Conservation (phyloP, 331 rosid genomes). For the Quercus phellos region DNA sequence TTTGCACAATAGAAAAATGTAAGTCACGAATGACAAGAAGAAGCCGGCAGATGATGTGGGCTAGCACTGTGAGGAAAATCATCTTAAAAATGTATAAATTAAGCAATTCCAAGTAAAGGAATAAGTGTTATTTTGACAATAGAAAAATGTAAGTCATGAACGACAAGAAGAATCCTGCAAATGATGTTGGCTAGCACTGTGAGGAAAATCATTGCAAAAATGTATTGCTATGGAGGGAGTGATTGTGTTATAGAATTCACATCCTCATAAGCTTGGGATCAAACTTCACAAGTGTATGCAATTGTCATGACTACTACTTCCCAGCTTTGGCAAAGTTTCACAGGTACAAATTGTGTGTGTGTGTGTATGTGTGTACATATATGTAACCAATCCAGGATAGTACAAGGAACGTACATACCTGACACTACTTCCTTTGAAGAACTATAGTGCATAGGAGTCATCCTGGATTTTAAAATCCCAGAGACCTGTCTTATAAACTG, state of each 20-base stretch:
- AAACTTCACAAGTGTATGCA: neutral
- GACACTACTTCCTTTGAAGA: conserved; percentile 15
- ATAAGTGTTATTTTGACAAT: too few species aligned
- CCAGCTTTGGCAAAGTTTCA: neutral
- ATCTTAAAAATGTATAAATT: neutral
- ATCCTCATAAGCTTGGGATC: neutral
- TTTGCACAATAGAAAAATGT: neutral
- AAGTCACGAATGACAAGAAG: neutral
- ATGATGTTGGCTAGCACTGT: neutral
- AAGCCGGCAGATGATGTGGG: neutral
- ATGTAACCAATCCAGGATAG: neutral
- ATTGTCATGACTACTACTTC: neutral
- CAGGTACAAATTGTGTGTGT: neutral
- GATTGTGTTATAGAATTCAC: neutral
- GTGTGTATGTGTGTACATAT: neutral
- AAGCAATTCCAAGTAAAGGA: too few species aligned
- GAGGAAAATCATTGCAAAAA: neutral
- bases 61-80: neutral
- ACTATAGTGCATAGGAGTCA: neutral
- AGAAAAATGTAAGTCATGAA: neutral
- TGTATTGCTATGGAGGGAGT: neutral
- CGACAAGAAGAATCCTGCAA: neutral
- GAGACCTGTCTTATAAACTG: conserved; percentile 20
- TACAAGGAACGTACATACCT: conserved; percentile 18
- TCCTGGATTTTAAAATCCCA: conserved; percentile 2